These are phyloP conservation scores for Physaria fendleri DNA, from an alignment of 345 rosid species.

Conservation along the genomic window DNA sequence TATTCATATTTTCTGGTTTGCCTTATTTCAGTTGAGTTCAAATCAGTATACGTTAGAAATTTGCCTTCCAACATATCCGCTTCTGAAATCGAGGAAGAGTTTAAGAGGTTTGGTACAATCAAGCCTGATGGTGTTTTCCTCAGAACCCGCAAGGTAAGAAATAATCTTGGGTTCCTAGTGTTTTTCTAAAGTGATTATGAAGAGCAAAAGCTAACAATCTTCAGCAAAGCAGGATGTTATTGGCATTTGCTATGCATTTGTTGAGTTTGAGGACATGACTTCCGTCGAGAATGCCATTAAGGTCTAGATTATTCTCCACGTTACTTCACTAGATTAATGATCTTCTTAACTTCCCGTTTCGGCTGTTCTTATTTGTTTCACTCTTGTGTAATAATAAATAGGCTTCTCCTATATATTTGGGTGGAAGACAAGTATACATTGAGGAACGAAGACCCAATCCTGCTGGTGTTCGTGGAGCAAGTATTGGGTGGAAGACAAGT, in stretches of 20 bases:
- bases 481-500: conserved; percentile 91
- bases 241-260: conserved; percentile 95
- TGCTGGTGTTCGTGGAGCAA: conserved; percentile 73
- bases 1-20: conserved; percentile 1
- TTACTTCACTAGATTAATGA: neutral
- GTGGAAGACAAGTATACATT: conserved; percentile 79
- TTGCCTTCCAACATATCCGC: conserved; percentile 74
- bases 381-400: conserved; percentile 24
- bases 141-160: conserved; percentile 89
- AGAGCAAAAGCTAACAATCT: conserved; percentile 2
- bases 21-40: conserved; percentile 58
- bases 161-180: no score
- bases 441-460: conserved; percentile 95
- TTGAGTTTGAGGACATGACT: conserved; percentile 83
- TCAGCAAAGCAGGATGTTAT: conserved; percentile 56
- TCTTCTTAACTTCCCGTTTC: neutral
- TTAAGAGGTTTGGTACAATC: conserved; percentile 73
- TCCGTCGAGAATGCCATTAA: conserved; percentile 86
- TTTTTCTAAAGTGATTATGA: neutral
- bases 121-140: conserved; percentile 87
- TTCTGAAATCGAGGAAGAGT: conserved; percentile 81
- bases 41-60: conserved; percentile 94
- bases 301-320: conserved; percentile 36
- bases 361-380: conserved; percentile 1
- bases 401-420: conserved; percentile 96